phyloP scores from a whole-genome alignment of 2,329 filamentous ascomycete species.

The Botrytis medusae region DNA sequence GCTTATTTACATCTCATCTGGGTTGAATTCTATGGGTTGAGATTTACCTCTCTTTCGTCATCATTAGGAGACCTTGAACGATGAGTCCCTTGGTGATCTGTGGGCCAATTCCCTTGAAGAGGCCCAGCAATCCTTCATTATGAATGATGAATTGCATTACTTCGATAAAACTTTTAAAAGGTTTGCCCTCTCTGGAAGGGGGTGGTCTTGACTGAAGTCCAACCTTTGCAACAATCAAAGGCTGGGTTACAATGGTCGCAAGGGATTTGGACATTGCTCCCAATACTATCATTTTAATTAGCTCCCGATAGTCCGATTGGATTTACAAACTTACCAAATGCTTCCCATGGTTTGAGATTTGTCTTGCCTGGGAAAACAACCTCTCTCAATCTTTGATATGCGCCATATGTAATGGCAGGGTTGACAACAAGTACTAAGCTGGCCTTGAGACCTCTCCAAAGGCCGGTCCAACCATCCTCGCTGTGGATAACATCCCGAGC shows the following conservation, averaged over 20 bases:
- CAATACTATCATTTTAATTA: slow-evolving; percentile 58
- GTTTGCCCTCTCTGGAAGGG: slow-evolving; percentile 77
- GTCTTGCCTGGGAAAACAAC: slow-evolving; percentile 74
- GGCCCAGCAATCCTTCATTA: slow-evolving; percentile 76
- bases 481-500: slow-evolving; percentile 85
- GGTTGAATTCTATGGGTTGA: slow-evolving; percentile 1
- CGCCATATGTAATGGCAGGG: slow-evolving; percentile 95
- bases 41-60: slow-evolving; percentile 89
- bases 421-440: slow-evolving; percentile 95
- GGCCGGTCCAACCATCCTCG: slow-evolving; percentile 82
- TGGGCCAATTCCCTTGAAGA: slow-evolving; percentile 96
- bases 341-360: slow-evolving; percentile 78
- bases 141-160: slow-evolving; percentile 94
- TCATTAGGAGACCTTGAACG: slow-evolving; percentile 96
- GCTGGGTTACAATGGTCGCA: slow-evolving; percentile 89
- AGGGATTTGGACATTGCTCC: slow-evolving; percentile 91
- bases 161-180: slow-evolving; percentile 89
- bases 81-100: slow-evolving; percentile 91
- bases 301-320: neutral
- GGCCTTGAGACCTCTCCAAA: slow-evolving; percentile 95
- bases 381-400: slow-evolving; percentile 85
- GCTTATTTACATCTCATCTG: slow-evolving; percentile 1
- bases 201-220: slow-evolving; percentile 93
- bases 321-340: slow-evolving; percentile 70
- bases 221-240: slow-evolving; percentile 96